Conservation (phyloP, 805 yeast species). For the Candida insectorum region DNA sequence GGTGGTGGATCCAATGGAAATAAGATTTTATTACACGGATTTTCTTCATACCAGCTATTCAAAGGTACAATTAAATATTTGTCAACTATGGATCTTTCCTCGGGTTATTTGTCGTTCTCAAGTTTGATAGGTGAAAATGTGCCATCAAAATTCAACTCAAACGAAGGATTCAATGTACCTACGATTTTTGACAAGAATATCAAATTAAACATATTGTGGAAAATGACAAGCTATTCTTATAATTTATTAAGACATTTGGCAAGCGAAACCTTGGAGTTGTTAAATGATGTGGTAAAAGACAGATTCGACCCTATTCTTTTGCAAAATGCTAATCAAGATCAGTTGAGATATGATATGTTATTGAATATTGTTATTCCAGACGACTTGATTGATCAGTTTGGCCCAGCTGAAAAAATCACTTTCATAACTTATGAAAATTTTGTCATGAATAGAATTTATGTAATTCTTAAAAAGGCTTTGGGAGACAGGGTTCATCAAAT, state of each 20-base stretch:
- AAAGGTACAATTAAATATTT: conserved; percentile 81
- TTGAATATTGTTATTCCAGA: conserved; percentile 50
- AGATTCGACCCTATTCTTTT: conserved; percentile 78
- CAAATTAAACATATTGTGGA: conserved; percentile 78
- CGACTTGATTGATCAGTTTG: conserved; percentile 46
- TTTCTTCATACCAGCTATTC: conserved; percentile 89
- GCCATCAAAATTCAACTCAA: conserved; percentile 41
- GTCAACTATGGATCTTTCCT: conserved; percentile 71
- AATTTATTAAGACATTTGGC: conserved; percentile 63
- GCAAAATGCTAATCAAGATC: conserved; percentile 49
- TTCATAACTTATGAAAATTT: conserved; percentile 68
- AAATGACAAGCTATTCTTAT: conserved; percentile 70
- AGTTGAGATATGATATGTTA: conserved; percentile 64
- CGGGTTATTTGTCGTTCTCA: conserved; percentile 67
- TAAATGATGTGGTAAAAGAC: conserved; percentile 79
- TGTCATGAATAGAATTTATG: conserved; percentile 57
- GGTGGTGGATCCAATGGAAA: conserved; percentile 81
- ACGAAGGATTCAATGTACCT: conserved; percentile 67
- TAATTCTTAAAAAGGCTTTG: conserved; percentile 54
- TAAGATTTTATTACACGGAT: conserved; percentile 78
- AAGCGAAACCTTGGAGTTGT: conserved; percentile 56
- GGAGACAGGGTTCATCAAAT: conserved; percentile 46
- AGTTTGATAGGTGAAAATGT: conserved; percentile 47
- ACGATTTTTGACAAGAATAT: conserved; percentile 72
- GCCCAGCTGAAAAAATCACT: conserved; percentile 69